A percentile compares a stretch with the other conserved stretches of the same genome.
These are phyloP conservation scores for Globisporangium canariense DNA, from an alignment of 352 stramenopile genomes.

Conservation along the genomic window DNA sequence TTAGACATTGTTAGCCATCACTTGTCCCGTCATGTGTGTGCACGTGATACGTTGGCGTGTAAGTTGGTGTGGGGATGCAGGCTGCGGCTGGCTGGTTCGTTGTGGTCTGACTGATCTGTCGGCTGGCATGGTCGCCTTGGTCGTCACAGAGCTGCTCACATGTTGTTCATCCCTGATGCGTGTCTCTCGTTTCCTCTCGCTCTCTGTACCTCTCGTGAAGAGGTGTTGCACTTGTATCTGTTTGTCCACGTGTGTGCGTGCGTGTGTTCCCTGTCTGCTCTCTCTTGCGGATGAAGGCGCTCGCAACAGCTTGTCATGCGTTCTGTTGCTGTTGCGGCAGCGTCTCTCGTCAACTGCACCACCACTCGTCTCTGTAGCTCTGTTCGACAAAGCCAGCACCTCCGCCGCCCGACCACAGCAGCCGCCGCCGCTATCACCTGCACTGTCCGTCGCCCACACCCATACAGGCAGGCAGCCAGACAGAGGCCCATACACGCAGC, in stretches of 20 bases:
- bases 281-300: neutral
- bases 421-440: neutral
- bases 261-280: neutral
- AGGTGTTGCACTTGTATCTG: too few species aligned
- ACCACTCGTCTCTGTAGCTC: neutral
- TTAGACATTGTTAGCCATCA: constrained; percentile 26
- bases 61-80: neutral
- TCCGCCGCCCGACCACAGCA: neutral
- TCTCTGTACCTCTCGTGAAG: too few species aligned
- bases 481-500: neutral
- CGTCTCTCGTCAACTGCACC: neutral
- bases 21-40: neutral
- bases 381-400: neutral
- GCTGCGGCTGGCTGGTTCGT: neutral
- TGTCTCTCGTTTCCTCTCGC: too few species aligned
- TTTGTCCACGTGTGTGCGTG: too few species aligned
- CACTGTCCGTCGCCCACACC: neutral
- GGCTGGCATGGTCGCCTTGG: too few species aligned
- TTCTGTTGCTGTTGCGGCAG: neutral
- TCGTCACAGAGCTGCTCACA: too few species aligned
- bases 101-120: neutral
- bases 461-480: neutral
- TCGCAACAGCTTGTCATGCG: neutral
- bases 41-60: neutral
- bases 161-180: too few species aligned